Conservation (phyloP, 306 rosid genomes). For the Geum urbanum region DNA sequence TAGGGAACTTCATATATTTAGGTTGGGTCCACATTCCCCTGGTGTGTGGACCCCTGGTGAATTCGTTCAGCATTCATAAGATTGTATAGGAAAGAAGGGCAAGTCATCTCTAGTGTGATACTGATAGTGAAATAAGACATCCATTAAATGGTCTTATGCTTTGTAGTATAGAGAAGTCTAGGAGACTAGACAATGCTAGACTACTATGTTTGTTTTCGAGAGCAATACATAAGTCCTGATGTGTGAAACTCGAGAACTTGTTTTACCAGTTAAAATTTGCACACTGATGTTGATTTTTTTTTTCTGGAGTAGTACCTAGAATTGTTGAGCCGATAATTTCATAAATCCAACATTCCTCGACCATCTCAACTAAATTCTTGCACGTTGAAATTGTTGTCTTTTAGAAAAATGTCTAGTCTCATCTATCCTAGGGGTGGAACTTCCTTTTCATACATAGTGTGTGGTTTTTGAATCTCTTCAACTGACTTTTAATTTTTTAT, state of each 20-base stretch:
- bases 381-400: not conserved
- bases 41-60: not conserved
- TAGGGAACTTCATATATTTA: not conserved
- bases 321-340: not conserved
- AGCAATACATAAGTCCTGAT: not conserved
- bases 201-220: not conserved
- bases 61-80: not conserved
- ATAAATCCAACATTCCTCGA: not conserved
- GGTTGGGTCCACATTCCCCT: not conserved
- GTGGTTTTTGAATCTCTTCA: not conserved
- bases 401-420: not conserved
- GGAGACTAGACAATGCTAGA: not conserved
- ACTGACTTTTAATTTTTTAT: not conserved
- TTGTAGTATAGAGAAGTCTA: not conserved
- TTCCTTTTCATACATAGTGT: not conserved
- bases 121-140: not conserved
- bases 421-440: not conserved
- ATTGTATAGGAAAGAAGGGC: not conserved
- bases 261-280: too few relatives aligned
- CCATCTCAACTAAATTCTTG: not conserved
- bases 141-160: not conserved
- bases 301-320: not conserved
- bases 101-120: not conserved
- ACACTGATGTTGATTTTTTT: not conserved
- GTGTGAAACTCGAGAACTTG: too few relatives aligned